Percentiles rank a stretch among this genome's conserved stretches.
Conservation (phyloP, 2,329 filamentous ascomycete genomes). For the Aureobasidium pullulans region DNA sequence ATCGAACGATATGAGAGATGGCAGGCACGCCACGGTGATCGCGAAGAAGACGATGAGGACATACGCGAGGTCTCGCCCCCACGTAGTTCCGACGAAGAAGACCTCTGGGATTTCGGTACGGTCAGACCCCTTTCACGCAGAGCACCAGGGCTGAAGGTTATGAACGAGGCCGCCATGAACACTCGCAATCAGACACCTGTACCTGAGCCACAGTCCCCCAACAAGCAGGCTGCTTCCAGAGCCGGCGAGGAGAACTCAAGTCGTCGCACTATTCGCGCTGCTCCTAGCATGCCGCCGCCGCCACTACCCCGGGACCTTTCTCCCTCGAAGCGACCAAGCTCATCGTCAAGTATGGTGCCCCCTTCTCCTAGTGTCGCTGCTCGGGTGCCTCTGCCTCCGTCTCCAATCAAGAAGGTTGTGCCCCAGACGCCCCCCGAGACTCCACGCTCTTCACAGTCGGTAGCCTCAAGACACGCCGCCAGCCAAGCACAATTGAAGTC, state of each 20-base stretch:
- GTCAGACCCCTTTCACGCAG: slow-evolving; percentile 73
- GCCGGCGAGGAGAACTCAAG: slow-evolving; percentile 13
- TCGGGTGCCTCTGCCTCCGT: slow-evolving; percentile 38
- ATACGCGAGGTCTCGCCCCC: slow-evolving; percentile 44
- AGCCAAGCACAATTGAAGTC: slow-evolving; percentile 25
- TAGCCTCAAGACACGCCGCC: slow-evolving; percentile 20
- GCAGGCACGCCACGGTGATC: slow-evolving; percentile 70
- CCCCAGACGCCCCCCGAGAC: slow-evolving; percentile 29
- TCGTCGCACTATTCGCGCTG: slow-evolving; percentile 11
- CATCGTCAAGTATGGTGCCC: slow-evolving; percentile 23
- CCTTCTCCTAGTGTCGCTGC: slow-evolving; percentile 34
- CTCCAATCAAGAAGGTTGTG: slow-evolving; percentile 36
- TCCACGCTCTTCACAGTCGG: slow-evolving; percentile 23
- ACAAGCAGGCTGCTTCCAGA: slow-evolving; percentile 14
- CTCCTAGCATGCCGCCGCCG: slow-evolving; percentile 25
- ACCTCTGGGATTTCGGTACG: slow-evolving; percentile 98
- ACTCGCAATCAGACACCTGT: slow-evolving; percentile 46
- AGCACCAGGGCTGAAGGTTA: slow-evolving; percentile 56
- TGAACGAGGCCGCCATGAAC: slow-evolving; percentile 79
- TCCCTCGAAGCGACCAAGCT: slow-evolving; percentile 33
- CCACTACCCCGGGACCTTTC: slow-evolving; percentile 33
- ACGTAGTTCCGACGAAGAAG: slow-evolving; percentile 58
- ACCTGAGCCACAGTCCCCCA: slow-evolving; percentile 19
- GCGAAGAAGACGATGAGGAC: slow-evolving; percentile 56
- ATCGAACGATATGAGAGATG: slow-evolving; percentile 87